Percentiles rank a stretch among this genome's conserved stretches.
These are phyloP conservation scores for Ceratocystis eucalypticola DNA, from an alignment of 2,329 filamentous ascomycete genomes.

Conservation along the genomic window DNA sequence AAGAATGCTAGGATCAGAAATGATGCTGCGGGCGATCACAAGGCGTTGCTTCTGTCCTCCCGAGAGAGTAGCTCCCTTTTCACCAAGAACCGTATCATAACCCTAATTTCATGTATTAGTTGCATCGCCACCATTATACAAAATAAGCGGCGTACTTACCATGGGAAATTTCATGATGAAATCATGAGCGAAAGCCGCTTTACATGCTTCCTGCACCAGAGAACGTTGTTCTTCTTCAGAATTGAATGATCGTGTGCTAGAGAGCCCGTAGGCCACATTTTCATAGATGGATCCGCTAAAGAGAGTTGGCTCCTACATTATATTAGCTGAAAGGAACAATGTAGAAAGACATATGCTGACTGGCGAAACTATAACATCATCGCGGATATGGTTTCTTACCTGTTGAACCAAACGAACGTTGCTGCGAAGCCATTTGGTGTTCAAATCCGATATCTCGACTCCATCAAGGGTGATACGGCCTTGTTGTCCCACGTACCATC, in stretches of 20 bases:
- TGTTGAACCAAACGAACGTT: slow-evolving; percentile 40
- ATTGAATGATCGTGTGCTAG: slow-evolving; percentile 28
- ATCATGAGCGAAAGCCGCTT: slow-evolving; percentile 39
- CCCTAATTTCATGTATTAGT: slow-evolving; percentile 25
- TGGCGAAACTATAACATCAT: no score
- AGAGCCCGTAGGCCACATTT: slow-evolving; percentile 39
- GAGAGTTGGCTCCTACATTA: slow-evolving; percentile 36
- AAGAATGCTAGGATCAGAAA: slow-evolving; percentile 49
- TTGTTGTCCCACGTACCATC: slow-evolving; percentile 42
- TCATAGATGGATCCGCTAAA: slow-evolving; percentile 39
- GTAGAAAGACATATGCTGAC: not conserved
- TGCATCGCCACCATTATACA: no score
- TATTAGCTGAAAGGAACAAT: not conserved
- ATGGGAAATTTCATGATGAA: slow-evolving; percentile 38
- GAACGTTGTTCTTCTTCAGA: slow-evolving; percentile 32
- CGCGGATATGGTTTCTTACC: slow-evolving; percentile 20
- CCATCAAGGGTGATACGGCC: slow-evolving; percentile 36
- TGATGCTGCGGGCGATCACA: slow-evolving; percentile 52
- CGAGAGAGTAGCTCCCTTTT: slow-evolving; percentile 50
- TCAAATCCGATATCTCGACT: slow-evolving; percentile 30
- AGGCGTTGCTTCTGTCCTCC: slow-evolving; percentile 56
- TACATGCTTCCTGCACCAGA: slow-evolving; percentile 36
- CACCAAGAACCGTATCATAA: slow-evolving; percentile 50
- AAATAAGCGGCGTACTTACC: slow-evolving; percentile 16
- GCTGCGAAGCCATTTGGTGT: slow-evolving; percentile 40